phyloP scores from a whole-genome alignment of 2,329 filamentous ascomycete species.

The Alternaria sp. region DNA sequence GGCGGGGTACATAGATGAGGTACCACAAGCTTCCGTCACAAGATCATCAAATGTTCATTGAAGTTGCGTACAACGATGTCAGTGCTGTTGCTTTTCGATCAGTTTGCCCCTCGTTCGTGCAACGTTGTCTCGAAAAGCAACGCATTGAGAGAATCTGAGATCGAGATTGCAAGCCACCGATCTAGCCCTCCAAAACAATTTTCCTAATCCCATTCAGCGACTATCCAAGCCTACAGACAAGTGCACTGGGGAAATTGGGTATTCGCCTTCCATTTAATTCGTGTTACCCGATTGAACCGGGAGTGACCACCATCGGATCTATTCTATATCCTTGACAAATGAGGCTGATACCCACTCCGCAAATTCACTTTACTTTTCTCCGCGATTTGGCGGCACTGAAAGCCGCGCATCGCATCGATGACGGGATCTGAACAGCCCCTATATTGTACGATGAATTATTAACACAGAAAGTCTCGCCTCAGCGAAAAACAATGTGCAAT shows the following conservation, averaged over 20 bases:
- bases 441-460: background rate
- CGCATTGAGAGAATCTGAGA: background rate
- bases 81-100: conserved; percentile 2
- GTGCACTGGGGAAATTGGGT: conserved; percentile 2
- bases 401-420: conserved; percentile 14
- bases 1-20: conserved; percentile 49
- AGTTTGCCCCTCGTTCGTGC: conserved; percentile 21
- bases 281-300: conserved; percentile 23
- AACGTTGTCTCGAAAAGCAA: conserved; percentile 7
- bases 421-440: background rate
- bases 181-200: background rate
- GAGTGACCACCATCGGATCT: conserved; percentile 22
- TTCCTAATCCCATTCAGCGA: background rate
- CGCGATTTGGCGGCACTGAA: conserved; percentile 4
- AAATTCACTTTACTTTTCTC: conserved; percentile 18
- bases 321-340: conserved; percentile 5
- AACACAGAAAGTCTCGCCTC: background rate
- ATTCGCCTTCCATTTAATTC: conserved; percentile 15
- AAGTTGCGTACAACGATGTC: conserved; percentile 8
- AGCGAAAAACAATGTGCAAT: conserved; percentile 1
- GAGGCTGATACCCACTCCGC: conserved; percentile 23
- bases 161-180: background rate
- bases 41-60: conserved; percentile 26
- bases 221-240: background rate
- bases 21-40: conserved; percentile 33